phyloP scores from a whole-genome alignment of 2,329 filamentous ascomycete genomes.

The Fusarium illudens region DNA sequence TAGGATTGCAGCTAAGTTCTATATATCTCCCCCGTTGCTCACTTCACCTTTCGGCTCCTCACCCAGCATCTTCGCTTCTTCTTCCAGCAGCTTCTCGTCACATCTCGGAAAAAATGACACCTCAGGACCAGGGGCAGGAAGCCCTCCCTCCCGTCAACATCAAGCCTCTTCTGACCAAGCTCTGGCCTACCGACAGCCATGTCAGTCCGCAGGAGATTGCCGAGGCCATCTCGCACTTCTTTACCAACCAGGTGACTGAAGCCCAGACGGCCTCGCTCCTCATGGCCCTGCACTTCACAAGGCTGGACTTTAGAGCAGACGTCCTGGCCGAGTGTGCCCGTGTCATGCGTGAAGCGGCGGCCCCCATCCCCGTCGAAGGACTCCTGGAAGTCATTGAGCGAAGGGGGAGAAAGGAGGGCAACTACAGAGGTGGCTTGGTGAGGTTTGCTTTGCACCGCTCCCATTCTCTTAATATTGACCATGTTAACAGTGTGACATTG shows the following conservation, averaged over 20 bases:
- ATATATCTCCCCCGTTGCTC: background rate
- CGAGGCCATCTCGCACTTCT: constrained; percentile 88
- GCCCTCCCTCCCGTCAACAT: constrained; percentile 61
- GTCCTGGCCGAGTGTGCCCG: constrained; percentile 86
- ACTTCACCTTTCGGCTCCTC: background rate
- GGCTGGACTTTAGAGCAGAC: constrained; percentile 82
- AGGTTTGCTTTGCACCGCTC: constrained; percentile 42
- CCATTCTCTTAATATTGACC: constrained; percentile 12
- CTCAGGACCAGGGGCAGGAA: constrained; percentile 39
- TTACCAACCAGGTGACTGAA: constrained; percentile 87
- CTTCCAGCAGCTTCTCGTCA: background rate
- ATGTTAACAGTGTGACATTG: constrained; percentile 77
- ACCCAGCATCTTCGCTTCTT: background rate
- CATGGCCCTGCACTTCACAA: constrained; percentile 91
- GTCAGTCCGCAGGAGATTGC: constrained; percentile 85
- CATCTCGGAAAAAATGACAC: constrained; percentile 42
- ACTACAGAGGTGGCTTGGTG: constrained; percentile 85
- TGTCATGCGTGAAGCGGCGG: constrained; percentile 84
- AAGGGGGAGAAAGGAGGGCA: constrained; percentile 71
- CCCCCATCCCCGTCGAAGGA: constrained; percentile 70
- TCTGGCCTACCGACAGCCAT: constrained; percentile 67
- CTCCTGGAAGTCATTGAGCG: constrained; percentile 69
- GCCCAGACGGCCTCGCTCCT: constrained; percentile 88
- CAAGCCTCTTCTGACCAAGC: constrained; percentile 75
- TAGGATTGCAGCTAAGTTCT: constrained; percentile 2